phyloP scores from a whole-genome alignment of 208 protist species.

The Leptomonas pyrrhocoris region DNA sequence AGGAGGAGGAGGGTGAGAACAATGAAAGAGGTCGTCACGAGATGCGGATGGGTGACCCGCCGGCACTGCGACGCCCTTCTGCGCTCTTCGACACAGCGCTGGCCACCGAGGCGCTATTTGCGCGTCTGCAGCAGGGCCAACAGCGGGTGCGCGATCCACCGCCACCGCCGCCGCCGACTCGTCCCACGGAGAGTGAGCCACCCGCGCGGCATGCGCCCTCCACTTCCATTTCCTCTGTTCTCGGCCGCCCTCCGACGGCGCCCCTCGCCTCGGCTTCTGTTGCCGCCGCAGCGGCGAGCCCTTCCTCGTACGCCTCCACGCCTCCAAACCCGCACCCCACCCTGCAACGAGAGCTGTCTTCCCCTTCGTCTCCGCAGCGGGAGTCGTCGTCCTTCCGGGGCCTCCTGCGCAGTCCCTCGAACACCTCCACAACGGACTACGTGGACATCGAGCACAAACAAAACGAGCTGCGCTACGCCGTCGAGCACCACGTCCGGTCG shows the following conservation, averaged over 20 bases:
- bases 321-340: neutral
- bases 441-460: constrained; percentile 86
- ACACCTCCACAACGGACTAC: constrained; percentile 54
- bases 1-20: neutral
- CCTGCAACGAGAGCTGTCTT: constrained; percentile 3
- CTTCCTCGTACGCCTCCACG: neutral
- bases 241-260: constrained; percentile 32
- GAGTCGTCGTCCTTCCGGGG: constrained; percentile 4
- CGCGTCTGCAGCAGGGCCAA: constrained; percentile 20
- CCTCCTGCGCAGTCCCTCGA: constrained; percentile 20
- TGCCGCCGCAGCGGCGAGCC: neutral
- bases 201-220: constrained; percentile 4
- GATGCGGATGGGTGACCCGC: constrained; percentile 2
- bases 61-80: constrained; percentile 25
- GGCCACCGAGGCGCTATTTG: constrained; percentile 27
- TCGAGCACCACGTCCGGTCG: constrained; percentile 71
- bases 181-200: neutral
- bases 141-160: neutral
- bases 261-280: neutral
- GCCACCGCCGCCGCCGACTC: neutral
- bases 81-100: constrained; percentile 28
- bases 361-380: constrained; percentile 14
- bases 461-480: constrained; percentile 75
- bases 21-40: neutral
- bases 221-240: constrained; percentile 24